Conservation (phyloP, 805 yeast genomes). For the Candida railenensis region DNA sequence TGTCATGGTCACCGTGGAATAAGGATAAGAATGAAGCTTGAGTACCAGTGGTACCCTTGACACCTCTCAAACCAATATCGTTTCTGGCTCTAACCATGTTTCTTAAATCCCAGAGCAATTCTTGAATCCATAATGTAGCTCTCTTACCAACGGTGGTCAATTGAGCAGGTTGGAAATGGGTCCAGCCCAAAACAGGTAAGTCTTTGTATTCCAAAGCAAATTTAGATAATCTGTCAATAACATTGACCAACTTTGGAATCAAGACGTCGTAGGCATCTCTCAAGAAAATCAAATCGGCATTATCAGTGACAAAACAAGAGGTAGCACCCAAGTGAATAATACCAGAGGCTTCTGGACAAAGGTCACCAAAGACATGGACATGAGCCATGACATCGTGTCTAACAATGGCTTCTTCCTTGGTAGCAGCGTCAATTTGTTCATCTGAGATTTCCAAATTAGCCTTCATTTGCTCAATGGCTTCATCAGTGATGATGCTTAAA, state of each 20-base stretch:
- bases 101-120: conserved; percentile 95
- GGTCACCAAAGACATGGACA: conserved; percentile 90
- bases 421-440: conserved; percentile 86
- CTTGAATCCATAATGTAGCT: conserved; percentile 97
- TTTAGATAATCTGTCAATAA: conserved; percentile 82
- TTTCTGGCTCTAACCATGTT: conserved; percentile 94
- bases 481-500: conserved; percentile 77
- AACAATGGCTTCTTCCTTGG: conserved; percentile 93
- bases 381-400: conserved; percentile 99
- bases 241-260: conserved; percentile 94
- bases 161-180: conserved; percentile 99
- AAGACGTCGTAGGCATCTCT: conserved; percentile 93
- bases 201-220: conserved; percentile 93
- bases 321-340: conserved; percentile 98
- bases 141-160: conserved; percentile 98
- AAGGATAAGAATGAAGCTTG: conserved; percentile 94
- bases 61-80: conserved; percentile 95
- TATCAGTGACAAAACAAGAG: conserved; percentile 95
- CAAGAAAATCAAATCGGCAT: conserved; percentile 94
- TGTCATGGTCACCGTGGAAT: conserved; percentile 96
- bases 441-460: conserved; percentile 80
- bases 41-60: conserved; percentile 98
- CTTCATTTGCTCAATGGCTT: conserved; percentile 86
- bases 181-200: conserved; percentile 97
- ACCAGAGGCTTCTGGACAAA: conserved; percentile 95